phyloP scores from a whole-genome alignment of 805 yeast species.

The Candida endomychidarum region DNA sequence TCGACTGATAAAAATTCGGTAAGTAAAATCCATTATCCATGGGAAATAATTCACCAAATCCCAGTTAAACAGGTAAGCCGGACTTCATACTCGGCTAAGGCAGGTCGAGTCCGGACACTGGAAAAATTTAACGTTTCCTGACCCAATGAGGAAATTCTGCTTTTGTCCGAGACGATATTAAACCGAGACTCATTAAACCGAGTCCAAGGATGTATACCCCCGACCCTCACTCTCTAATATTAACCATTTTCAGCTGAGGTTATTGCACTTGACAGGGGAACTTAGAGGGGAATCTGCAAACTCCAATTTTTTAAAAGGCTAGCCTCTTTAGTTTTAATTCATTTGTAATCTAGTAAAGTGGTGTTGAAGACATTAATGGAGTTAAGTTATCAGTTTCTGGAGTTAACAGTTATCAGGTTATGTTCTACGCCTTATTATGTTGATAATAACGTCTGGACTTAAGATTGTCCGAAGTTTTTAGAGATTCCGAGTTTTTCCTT shows the following conservation, averaged over 20 bases:
- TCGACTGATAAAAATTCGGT: conserved; percentile 1
- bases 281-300: conserved; percentile 2
- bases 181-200: conserved; percentile 5
- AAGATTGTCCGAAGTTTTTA: conserved; percentile 2
- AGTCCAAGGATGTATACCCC: conserved; percentile 1
- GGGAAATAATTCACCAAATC: conserved; percentile 1
- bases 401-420: no score
- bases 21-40: conserved; percentile 1
- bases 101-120: conserved; percentile 3
- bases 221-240: no score
- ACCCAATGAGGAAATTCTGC: conserved; percentile 7
- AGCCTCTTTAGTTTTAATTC: no score
- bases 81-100: conserved; percentile 4
- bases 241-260: background rate
- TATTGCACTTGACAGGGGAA: background rate
- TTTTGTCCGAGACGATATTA: conserved; percentile 1
- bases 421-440: no score
- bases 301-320: conserved; percentile 7
- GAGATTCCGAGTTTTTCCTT: conserved; percentile 4
- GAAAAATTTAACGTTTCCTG: background rate
- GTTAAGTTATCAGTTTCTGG: no score
- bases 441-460: conserved; percentile 2
- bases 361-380: no score
- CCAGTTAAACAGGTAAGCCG: conserved; percentile 4
- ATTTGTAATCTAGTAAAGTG: no score